Base-by-base conservation (phyloP, 306 rosid species). In the Pyrus bretschneideri region DNA sequence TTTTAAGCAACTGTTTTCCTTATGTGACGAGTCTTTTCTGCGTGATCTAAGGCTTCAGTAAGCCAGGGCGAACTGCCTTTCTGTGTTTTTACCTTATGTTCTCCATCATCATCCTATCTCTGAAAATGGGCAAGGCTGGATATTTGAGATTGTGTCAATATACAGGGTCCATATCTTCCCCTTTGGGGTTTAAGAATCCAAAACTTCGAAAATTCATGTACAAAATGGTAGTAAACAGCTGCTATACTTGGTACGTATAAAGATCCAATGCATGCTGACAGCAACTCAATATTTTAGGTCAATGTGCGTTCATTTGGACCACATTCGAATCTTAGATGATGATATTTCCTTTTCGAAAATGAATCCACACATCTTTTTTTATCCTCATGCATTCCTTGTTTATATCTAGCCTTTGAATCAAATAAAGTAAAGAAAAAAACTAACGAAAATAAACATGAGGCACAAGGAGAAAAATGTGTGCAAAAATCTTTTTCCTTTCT, bases 231-330 rank as follows among this genome's bases (percentile, higher is more conserved):
- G 29, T 14, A 17, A 59, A 22, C 44, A 23, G 38, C 45, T 61
- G 78, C 61, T 74, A 62, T 45, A 63, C 70, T 29, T 30, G 4
- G 13, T 19, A 51, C 15, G 15, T 69, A 61, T 60, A 23, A 62
- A 30, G 69, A 25, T 75, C 80, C 69, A 69, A 73, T 51, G 63
- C 40, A 79, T 60, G 57, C 40, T 62, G 64, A 69, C 23, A 22
- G 44, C 54, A 72, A 46, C 70, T 57, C 17, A 23, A 18, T 22
- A 57, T 57, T 30, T 55, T 60, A n/a, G 18, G 58, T 76, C 67
- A 70, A 45, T 84, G n/a, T 42, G 23, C 71, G 57, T 57, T 71
- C 79, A 6, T 29, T 27, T 73, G 38, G 70, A 33, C 29, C 74
- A 42, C 40, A 66, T 67, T 72, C 21, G 67, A 71, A 62, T 69